A percentile compares a stretch with the other conserved stretches of the same genome.
Conservation (phyloP, 768 basidiomycete genomes). For the Auricularia sp. region DNA sequence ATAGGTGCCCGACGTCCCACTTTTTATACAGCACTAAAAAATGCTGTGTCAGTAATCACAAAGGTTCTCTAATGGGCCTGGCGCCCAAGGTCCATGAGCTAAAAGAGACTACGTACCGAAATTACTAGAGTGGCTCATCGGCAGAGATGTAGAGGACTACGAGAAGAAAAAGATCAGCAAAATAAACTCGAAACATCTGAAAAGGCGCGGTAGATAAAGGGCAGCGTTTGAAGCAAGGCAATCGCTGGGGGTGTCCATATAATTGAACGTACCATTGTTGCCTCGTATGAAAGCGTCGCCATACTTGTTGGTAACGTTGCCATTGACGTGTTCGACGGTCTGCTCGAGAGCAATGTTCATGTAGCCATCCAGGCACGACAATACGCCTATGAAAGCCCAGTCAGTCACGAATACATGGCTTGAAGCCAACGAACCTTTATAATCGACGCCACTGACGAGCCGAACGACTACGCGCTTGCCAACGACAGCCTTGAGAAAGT, state of each 20-base stretch:
- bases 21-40: no score
- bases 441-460: slow-evolving; percentile 86
- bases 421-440: slow-evolving; percentile 53
- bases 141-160: slow-evolving; percentile 74
- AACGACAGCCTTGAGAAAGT: slow-evolving; percentile 90
- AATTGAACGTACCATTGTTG: slow-evolving; percentile 60
- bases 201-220: no score
- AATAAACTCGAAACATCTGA: no score
- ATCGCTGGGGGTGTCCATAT: no score
- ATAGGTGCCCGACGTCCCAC: no score
- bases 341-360: slow-evolving; percentile 99
- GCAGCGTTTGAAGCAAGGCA: no score
- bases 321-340: slow-evolving; percentile 91
- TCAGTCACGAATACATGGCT: not conserved
- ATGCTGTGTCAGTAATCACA: no score
- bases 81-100: no score
- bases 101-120: slow-evolving; percentile 8
- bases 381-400: slow-evolving; percentile 46
- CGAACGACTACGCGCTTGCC: slow-evolving; percentile 93
- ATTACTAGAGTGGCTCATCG: slow-evolving; percentile 39
- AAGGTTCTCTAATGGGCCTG: no score
- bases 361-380: slow-evolving; percentile 95
- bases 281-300: slow-evolving; percentile 94
- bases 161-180: not conserved
- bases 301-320: slow-evolving; percentile 76